A percentile compares a stretch with the other conserved stretches of the same genome.
Evolutionary conservation across 345 rosid genomes (phyloP).

Genomic region (Eucalyptus marginata): DNA sequence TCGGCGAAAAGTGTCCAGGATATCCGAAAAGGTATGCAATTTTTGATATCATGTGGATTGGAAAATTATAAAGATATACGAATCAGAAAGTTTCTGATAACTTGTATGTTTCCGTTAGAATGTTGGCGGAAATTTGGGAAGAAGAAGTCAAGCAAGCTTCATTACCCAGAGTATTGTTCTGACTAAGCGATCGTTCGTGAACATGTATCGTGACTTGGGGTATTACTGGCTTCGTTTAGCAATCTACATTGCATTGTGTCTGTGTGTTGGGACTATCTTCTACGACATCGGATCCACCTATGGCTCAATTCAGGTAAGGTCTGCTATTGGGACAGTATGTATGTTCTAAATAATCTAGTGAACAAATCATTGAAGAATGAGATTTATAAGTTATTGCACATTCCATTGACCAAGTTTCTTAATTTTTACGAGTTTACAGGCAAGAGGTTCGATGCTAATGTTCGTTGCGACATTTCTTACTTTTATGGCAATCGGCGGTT

Average conservation of each 20-base stretch:
- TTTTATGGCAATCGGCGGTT: constrained; percentile 45
- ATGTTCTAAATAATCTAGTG: neutral
- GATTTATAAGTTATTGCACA: neutral
- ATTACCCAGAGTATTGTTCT: constrained; percentile 27
- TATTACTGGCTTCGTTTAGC: constrained; percentile 58
- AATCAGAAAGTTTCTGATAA: neutral
- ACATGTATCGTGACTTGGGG: constrained; percentile 58
- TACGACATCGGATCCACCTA: constrained; percentile 5
- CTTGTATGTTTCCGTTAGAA: neutral
- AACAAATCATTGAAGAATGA: neutral
- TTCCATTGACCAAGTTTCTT: neutral
- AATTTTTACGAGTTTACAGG: constrained; percentile 1
- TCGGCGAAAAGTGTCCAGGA: constrained; percentile 5
- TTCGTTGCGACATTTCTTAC: constrained; percentile 38
- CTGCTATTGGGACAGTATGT: neutral
- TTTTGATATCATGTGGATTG: neutral
- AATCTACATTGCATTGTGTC: constrained; percentile 28
- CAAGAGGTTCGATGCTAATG: constrained; percentile 27
- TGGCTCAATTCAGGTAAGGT: constrained; percentile 44
- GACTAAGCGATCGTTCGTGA: constrained; percentile 32
- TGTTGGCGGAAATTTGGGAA: neutral
- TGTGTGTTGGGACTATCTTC: constrained; percentile 36
- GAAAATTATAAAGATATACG: neutral
- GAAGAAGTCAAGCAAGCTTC: constrained; percentile 18
- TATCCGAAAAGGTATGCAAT: constrained; percentile 12